Conservation (phyloP, 768 basidiomycete genomes). For the Mycena rosella region DNA sequence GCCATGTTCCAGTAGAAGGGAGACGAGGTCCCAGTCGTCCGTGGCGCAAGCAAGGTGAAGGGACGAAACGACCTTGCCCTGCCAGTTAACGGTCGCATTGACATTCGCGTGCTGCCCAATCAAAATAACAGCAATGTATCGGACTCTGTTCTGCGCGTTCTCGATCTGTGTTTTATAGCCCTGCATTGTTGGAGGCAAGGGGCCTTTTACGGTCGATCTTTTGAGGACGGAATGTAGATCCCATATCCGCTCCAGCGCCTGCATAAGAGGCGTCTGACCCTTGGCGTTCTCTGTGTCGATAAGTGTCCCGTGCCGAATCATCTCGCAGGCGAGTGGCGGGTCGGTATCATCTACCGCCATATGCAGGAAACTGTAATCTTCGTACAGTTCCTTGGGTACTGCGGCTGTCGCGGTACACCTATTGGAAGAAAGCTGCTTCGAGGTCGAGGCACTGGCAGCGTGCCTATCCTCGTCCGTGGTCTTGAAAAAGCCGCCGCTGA, state of each 20-base stretch:
- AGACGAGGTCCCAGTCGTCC: slow-evolving; percentile 37
- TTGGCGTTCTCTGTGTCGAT: slow-evolving; percentile 10
- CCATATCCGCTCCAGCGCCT: slow-evolving; percentile 21
- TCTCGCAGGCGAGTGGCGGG: slow-evolving; percentile 29
- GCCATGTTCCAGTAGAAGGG: slow-evolving; percentile 37
- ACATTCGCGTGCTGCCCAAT: slow-evolving; percentile 40
- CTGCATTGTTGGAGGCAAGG: background rate
- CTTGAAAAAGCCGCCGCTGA: slow-evolving; percentile 14
- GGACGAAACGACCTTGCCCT: slow-evolving; percentile 24
- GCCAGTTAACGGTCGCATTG: slow-evolving; percentile 26
- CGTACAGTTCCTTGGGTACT: slow-evolving; percentile 3
- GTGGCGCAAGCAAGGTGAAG: slow-evolving; percentile 35
- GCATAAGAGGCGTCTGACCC: slow-evolving; percentile 30
- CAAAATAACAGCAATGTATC: slow-evolving; percentile 31
- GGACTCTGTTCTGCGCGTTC: slow-evolving; percentile 13
- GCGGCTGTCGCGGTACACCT: background rate
- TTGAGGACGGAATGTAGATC: slow-evolving; percentile 1
- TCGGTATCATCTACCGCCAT: slow-evolving; percentile 24
- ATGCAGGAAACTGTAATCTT: slow-evolving; percentile 27
- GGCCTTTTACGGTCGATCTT: background rate
- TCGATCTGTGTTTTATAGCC: slow-evolving; percentile 7
- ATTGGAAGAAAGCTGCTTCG: slow-evolving; percentile 1
- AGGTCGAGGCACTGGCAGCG: slow-evolving; percentile 1
- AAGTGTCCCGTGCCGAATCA: slow-evolving; percentile 18
- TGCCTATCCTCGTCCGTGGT: slow-evolving; percentile 4